These are phyloP conservation scores for Barnettozyma botsteinii DNA, from an alignment of 805 yeast species.

Conservation along the genomic window DNA sequence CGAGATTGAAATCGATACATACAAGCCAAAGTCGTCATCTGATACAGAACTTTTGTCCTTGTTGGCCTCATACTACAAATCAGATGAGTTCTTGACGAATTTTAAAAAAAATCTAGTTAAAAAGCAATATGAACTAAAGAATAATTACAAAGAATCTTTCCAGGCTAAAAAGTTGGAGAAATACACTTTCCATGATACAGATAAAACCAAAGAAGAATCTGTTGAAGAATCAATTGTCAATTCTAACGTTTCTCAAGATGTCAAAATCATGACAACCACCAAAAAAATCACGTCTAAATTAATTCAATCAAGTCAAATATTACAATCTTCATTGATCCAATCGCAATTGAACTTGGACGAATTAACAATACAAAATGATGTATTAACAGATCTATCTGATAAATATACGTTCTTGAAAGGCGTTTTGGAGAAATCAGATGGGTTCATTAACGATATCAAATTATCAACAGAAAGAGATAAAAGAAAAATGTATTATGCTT, in stretches of 20 bases:
- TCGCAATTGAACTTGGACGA: slow-evolving; percentile 24
- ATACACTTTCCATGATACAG: slow-evolving; percentile 1
- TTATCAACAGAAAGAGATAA: slow-evolving; percentile 21
- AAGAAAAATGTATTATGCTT: slow-evolving; percentile 18
- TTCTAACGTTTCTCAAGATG: slow-evolving; percentile 14
- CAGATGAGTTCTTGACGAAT: slow-evolving; percentile 14
- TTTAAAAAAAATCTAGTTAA: slow-evolving; percentile 14
- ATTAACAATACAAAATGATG: slow-evolving; percentile 20
- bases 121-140: slow-evolving; percentile 16
- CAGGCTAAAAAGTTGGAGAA: slow-evolving; percentile 8
- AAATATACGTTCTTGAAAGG: slow-evolving; percentile 18
- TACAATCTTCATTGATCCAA: slow-evolving; percentile 23
- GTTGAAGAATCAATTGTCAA: background rate
- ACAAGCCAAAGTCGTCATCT: background rate
- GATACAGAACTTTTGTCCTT: background rate
- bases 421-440: slow-evolving; percentile 20
- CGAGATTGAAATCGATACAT: slow-evolving; percentile 10
- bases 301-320: slow-evolving; percentile 20
- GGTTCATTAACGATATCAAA: slow-evolving; percentile 23
- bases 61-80: slow-evolving; percentile 9
- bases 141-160: slow-evolving; percentile 3
- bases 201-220: background rate
- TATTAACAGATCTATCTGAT: slow-evolving; percentile 14
- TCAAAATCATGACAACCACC: slow-evolving; percentile 21
- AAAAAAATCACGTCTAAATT: slow-evolving; percentile 23